A percentile compares a stretch with the other conserved stretches of the same genome.
Conservation (phyloP, 164 flowering plant genomes). For the Sedum album region DNA sequence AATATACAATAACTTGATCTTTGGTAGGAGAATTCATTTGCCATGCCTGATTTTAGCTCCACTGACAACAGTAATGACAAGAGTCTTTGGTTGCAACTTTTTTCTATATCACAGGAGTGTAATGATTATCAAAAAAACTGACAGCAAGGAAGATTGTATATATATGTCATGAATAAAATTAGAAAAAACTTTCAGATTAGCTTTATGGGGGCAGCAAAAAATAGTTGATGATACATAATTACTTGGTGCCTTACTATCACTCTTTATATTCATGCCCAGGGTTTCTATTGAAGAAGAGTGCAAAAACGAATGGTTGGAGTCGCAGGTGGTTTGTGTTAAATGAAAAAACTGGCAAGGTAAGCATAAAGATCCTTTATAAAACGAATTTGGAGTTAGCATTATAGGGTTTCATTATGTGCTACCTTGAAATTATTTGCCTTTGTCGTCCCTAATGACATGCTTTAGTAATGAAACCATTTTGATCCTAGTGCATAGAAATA, state of each 20-base stretch:
- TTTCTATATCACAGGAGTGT: no score
- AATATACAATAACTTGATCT: background rate
- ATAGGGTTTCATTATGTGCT: background rate
- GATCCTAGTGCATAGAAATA: background rate
- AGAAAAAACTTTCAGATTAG: background rate
- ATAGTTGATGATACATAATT: background rate
- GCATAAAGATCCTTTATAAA: constrained; percentile 4
- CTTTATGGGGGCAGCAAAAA: background rate
- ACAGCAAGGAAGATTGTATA: background rate
- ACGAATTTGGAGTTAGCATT: background rate
- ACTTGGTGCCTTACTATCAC: background rate
- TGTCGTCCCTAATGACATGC: background rate
- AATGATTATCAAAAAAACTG: background rate
- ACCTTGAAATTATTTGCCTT: background rate
- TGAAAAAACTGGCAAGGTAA: constrained; percentile 93
- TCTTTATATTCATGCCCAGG: constrained; percentile 35
- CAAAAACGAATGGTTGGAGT: constrained; percentile 90
- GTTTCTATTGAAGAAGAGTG: constrained; percentile 80
- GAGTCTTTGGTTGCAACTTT: background rate
- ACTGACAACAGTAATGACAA: background rate
- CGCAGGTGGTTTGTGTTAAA: constrained; percentile 95
- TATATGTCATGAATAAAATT: background rate
- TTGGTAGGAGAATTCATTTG: background rate
- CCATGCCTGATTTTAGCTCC: constrained; percentile 1
- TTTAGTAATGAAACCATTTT: background rate